Conservation (phyloP, 768 basidiomycete species). For the Rhodotorula graminis region DNA sequence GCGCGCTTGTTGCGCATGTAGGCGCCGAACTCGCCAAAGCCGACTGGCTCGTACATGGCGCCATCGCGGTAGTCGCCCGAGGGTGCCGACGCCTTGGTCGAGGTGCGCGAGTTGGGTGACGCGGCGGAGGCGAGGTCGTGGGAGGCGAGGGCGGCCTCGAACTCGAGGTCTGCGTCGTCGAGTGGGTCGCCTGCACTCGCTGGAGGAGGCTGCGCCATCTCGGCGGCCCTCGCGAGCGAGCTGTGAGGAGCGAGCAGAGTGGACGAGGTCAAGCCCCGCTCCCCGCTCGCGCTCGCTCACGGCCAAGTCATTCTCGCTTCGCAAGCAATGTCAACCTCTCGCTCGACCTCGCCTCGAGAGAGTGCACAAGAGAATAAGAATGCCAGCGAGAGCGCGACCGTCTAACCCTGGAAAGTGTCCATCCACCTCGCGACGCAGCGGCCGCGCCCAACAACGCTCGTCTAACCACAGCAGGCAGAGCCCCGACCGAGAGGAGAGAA, state of each 20-base stretch:
- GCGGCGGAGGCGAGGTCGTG: not conserved
- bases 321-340: no score
- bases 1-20: slow-evolving; percentile 88
- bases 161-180: not conserved
- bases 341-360: no score
- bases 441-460: no score
- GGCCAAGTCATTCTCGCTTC: no score
- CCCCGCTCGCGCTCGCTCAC: no score
- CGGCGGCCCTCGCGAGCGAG: not conserved
- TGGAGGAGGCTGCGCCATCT: not conserved
- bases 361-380: no score
- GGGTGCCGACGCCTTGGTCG: no score
- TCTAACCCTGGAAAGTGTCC: not conserved
- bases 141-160: not conserved
- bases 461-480: no score
- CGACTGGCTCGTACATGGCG: slow-evolving; percentile 10
- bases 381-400: no score
- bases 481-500: not conserved
- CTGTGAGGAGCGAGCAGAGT: not conserved
- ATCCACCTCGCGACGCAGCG: no score
- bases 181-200: not conserved
- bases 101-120: not conserved
- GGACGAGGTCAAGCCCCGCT: not conserved
- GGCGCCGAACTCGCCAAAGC: slow-evolving; percentile 24
- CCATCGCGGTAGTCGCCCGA: not conserved